Evolutionary conservation across 2,329 filamentous ascomycete genomes (phyloP).

Genomic region (Myriosclerotinia curreyana): DNA sequence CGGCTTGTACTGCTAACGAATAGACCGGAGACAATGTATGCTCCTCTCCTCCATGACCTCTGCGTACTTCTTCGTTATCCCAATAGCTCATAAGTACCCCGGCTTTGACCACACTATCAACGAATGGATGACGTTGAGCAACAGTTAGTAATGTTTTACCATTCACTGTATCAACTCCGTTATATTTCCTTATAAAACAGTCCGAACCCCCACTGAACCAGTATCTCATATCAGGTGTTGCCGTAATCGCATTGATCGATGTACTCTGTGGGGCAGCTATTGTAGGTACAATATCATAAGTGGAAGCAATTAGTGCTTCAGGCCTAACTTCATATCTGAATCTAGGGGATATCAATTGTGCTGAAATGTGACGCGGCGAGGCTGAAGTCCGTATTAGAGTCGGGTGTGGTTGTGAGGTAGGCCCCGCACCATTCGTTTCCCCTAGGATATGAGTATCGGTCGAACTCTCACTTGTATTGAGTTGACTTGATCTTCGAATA

Average conservation of each 20-base stretch:
- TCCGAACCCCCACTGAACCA: slow-evolving; percentile 93
- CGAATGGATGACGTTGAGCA: slow-evolving; percentile 92
- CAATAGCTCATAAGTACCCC: slow-evolving; percentile 94
- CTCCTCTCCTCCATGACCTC: slow-evolving; percentile 48
- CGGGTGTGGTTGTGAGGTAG: slow-evolving; percentile 37
- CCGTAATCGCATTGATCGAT: slow-evolving; percentile 87
- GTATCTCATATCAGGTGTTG: slow-evolving; percentile 91
- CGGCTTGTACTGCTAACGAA: slow-evolving; percentile 84
- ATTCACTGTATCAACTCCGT: slow-evolving; percentile 92
- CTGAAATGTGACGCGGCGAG: slow-evolving; percentile 37
- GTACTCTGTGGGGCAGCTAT: slow-evolving; percentile 96
- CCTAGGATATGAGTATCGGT: slow-evolving; percentile 30
- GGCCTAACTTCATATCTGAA: slow-evolving; percentile 64
- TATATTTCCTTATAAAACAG: slow-evolving; percentile 95
- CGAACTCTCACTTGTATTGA: slow-evolving; percentile 35
- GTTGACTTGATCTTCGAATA: slow-evolving; percentile 33
- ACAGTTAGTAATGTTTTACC: slow-evolving; percentile 91
- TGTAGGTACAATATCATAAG: slow-evolving; percentile 94
- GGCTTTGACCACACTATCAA: slow-evolving; percentile 94
- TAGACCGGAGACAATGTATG: slow-evolving; percentile 83
- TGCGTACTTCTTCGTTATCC: slow-evolving; percentile 83
- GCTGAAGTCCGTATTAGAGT: slow-evolving; percentile 35
- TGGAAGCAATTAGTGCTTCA: slow-evolving; percentile 73
- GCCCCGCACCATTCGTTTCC: slow-evolving; percentile 34
- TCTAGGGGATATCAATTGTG: slow-evolving; percentile 43